Conservation (phyloP, 2,329 filamentous ascomycete species). For the Beauveria caledonica region DNA sequence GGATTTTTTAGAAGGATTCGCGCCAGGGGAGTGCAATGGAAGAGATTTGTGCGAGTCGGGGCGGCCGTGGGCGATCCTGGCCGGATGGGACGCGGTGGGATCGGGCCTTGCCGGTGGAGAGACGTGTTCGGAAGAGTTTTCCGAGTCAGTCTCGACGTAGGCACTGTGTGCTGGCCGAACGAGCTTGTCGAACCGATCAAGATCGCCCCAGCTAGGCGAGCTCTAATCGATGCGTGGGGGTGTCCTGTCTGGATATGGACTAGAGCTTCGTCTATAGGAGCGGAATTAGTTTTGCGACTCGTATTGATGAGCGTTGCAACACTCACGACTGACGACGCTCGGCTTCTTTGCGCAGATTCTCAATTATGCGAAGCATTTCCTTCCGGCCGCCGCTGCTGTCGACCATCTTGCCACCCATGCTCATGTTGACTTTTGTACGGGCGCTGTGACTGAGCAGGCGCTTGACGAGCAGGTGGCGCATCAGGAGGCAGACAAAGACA, state of each 20-base stretch:
- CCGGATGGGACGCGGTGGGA: neutral
- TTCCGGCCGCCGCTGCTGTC: slow-evolving; percentile 75
- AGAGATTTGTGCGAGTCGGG: neutral
- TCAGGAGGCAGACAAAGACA: slow-evolving; percentile 89
- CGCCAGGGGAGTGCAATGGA: too few species aligned
- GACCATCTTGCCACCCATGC: slow-evolving; percentile 74
- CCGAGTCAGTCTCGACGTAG: neutral
- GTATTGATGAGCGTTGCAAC: neutral
- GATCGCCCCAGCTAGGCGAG: slow-evolving; percentile 25
- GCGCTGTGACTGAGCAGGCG: slow-evolving; percentile 71
- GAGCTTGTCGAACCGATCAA: slow-evolving; percentile 21
- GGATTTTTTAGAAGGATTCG: neutral
- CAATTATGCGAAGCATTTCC: slow-evolving; percentile 86
- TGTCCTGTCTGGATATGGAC: slow-evolving; percentile 31
- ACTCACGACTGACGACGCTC: slow-evolving; percentile 75
- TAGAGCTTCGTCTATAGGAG: slow-evolving; percentile 26
- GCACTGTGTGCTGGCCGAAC: neutral
- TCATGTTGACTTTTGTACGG: slow-evolving; percentile 87
- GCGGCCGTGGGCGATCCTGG: neutral
- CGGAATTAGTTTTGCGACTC: neutral
- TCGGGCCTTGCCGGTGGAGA: neutral
- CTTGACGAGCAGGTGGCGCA: slow-evolving; percentile 87
- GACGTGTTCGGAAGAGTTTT: neutral
- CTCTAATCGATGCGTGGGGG: slow-evolving; percentile 36
- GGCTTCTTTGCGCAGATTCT: slow-evolving; percentile 77